Evolutionary conservation across 768 basidiomycete species (phyloP), one percentile per base, ranked within the genome.

Genomic region (Nidularia pulvinata): DNA sequence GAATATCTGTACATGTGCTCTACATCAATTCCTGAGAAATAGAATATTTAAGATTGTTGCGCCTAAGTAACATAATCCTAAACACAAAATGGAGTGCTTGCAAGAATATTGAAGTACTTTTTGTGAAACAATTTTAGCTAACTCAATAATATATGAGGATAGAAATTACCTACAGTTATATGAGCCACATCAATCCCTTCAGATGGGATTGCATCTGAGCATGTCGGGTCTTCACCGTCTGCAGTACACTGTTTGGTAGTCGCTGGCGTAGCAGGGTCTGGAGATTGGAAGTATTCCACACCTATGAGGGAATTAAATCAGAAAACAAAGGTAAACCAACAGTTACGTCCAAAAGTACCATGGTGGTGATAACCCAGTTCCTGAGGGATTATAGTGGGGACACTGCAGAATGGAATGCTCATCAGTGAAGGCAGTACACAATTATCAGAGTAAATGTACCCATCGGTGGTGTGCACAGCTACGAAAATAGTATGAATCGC

Each of bases 401-500:
- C 80, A 5, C 82, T 82, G 52, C 1, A 4, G 5, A n/a, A n/a
- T n/a, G n/a, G 45, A 4, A 35, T 46, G 7, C n/a, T 22, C 30
- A 7, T 34, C 19, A n/a, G n/a, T n/a, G n/a, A n/a, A n/a, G n/a
- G n/a, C n/a, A n/a, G n/a, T n/a, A n/a, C n/a, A n/a, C n/a, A n/a
- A n/a, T n/a, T n/a, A n/a, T n/a, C n/a, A n/a, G n/a, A n/a, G n/a
- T n/a, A 4, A 14, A 49, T 62, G 35, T 57, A 77, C 79, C 78
- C 79, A 53, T 81, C 82, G 48, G 76, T 69, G 2, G 76, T 73
- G 59, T 83, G 80, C 1, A 82, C 80, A 42, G 78, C 81, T 83
- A 7, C n/a, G n/a, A n/a, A n/a, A n/a, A n/a, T n/a, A n/a, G 9
- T 55, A 7, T 46, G 36, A 33, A 1, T 14, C 33, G 48, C 33